A percentile compares a stretch with the other conserved stretches of the same genome.
phyloP scores from a whole-genome alignment of 2,329 filamentous ascomycete genomes.

The Ophiognomonia clavigignenti-juglandacearum region DNA sequence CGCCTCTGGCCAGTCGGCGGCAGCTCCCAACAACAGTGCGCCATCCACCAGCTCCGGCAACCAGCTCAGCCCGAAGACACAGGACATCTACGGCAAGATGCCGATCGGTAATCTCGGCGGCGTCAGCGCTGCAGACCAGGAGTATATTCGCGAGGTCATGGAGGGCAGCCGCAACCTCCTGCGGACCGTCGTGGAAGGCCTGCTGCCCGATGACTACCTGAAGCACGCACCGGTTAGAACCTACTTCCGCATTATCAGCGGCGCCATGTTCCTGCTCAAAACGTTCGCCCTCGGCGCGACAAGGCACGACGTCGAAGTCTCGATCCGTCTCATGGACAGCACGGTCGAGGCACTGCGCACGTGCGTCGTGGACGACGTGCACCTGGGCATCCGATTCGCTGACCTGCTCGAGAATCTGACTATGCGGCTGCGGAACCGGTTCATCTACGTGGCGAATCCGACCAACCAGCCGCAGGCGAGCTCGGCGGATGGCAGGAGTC shows the following conservation, averaged over 20 bases:
- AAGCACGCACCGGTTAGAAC: conserved; percentile 80
- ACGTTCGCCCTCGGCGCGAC: conserved; percentile 79
- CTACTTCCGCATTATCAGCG: conserved; percentile 81
- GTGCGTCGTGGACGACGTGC: conserved; percentile 80
- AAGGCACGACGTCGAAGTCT: conserved; percentile 71
- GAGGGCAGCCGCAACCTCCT: conserved; percentile 74
- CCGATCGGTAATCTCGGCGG: conserved; percentile 60
- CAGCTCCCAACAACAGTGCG: conserved; percentile 29
- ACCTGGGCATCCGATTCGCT: conserved; percentile 78
- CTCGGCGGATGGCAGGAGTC: conserved; percentile 37
- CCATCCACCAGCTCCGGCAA: conserved; percentile 23
- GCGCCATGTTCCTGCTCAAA: conserved; percentile 79
- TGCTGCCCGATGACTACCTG: conserved; percentile 69
- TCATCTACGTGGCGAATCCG: conserved; percentile 59
- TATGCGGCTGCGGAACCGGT: conserved; percentile 66
- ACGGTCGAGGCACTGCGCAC: conserved; percentile 70
- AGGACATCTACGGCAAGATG: conserved; percentile 60
- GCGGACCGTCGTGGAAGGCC: conserved; percentile 68
- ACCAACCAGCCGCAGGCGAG: conserved; percentile 23
- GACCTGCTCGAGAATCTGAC: conserved; percentile 77
- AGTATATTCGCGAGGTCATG: conserved; percentile 72
- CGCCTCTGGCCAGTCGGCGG: conserved; percentile 41
- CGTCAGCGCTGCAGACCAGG: conserved; percentile 62
- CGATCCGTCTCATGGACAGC: conserved; percentile 68
- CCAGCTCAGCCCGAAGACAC: conserved; percentile 57